phyloP scores from a whole-genome alignment of 2,329 filamentous ascomycete genomes.

The Lasiodiplodia citricola region DNA sequence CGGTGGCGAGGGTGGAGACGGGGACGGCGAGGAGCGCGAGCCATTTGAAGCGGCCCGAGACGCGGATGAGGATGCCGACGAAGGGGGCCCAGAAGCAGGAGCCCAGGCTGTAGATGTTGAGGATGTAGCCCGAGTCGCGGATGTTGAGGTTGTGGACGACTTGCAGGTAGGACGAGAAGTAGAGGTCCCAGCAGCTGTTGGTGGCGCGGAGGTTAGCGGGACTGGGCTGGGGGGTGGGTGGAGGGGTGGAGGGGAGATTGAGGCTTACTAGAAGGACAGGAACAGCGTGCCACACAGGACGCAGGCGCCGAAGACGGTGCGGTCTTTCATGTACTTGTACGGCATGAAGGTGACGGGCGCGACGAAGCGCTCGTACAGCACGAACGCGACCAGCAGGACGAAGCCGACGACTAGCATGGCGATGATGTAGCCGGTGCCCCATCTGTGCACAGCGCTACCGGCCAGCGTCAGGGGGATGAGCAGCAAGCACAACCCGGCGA shows the following conservation, averaged over 20 bases:
- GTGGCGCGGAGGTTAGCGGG: neutral
- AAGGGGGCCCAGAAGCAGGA: constrained; percentile 36
- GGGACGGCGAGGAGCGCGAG: constrained; percentile 31
- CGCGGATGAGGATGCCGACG: constrained; percentile 24
- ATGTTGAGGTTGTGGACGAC: constrained; percentile 35
- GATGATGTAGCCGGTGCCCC: constrained; percentile 50
- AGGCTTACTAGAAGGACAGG: constrained; percentile 16
- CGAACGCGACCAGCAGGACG: constrained; percentile 42
- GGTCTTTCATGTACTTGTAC: constrained; percentile 54
- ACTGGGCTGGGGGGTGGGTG: too few relatives aligned
- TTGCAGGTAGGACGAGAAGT: constrained; percentile 41
- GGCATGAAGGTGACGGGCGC: constrained; percentile 50
- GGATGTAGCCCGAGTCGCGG: constrained; percentile 34
- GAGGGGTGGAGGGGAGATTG: neutral
- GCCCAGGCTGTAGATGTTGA: constrained; percentile 36
- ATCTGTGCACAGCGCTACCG: constrained; percentile 32
- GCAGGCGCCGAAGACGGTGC: constrained; percentile 66
- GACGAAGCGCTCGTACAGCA: constrained; percentile 43
- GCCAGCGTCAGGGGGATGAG: constrained; percentile 68
- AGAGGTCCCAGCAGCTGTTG: constrained; percentile 34
- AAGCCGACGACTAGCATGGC: constrained; percentile 45
- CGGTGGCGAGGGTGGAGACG: constrained; percentile 35
- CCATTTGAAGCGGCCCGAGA: constrained; percentile 29
- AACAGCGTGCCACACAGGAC: constrained; percentile 34
- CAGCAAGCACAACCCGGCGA: constrained; percentile 64